Evolutionary conservation across 2,329 filamentous ascomycete species (phyloP), one percentile per base, ranked within the genome.

Genomic region (Botryotinia convoluta): DNA sequence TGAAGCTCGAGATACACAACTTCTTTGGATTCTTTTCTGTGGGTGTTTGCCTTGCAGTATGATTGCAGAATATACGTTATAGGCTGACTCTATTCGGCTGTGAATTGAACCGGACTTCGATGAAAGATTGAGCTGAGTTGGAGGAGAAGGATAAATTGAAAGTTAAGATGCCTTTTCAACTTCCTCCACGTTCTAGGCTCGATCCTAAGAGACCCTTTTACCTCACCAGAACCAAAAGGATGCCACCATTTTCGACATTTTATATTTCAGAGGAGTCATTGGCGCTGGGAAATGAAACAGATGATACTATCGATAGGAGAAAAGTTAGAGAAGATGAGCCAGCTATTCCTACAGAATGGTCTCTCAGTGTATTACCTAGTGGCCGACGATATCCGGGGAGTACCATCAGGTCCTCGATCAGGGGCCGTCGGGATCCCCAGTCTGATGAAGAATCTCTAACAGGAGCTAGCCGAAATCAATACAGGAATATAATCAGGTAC

Each of bases 211-310:
- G 65, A 32, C 65, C 65, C 7, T 69, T 69, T 42, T 42, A 42
- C 8, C 39, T 69, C 48, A 14, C 65, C n/a, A 69, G 65, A 57
- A 68, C 35, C 8, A 72, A 42, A 18, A 48, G 63, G 18, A 45
- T 72, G 63, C 71, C 71, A 20, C 59, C 67, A 22, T 61, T 44
- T 26, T 69, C 63, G 12, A 72, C 71, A 32, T 72, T 72, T 39
- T 72, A 60, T 18, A 72, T 69, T 59, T 72, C 71, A 7, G 63
- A 51, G 16, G 71, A 72, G 37, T 69, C 71, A 7, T 32, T 69
- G 10, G 63, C 32, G 29, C 18, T 57, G 6, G 48, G 65, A 26
- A 32, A 69, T 22, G 65, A 69, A 44, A 61, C 42, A 4, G 32
- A 64, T 35, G 68, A 60, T 70, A 70, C 42, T 5, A 10, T 70